phyloP scores from a whole-genome alignment of 306 rosid species.

The Pterocarpus santalinus region DNA sequence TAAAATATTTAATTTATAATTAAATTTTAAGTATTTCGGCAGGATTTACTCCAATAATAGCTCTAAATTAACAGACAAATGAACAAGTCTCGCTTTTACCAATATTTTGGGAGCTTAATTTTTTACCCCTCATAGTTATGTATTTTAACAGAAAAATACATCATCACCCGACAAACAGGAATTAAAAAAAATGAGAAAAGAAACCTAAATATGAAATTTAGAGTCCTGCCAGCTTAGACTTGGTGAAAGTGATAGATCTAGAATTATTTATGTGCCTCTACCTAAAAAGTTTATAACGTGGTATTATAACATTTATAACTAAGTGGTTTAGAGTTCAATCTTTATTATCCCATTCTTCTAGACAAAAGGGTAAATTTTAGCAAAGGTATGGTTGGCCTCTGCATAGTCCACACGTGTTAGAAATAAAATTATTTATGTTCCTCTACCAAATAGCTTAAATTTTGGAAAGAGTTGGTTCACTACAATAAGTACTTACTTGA shows the following conservation, averaged over 20 bases:
- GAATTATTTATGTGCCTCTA: no score
- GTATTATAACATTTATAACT: neutral
- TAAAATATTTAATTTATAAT: neutral
- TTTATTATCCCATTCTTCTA: neutral
- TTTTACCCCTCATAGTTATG: no score
- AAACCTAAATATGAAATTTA: neutral
- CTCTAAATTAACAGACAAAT: neutral
- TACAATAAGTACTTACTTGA: constrained; percentile 67
- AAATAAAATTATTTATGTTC: no score
- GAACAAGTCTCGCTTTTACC: neutral
- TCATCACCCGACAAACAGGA: neutral
- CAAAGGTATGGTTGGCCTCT: neutral
- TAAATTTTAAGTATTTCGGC: neutral
- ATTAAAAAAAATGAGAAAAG: neutral
- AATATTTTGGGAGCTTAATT: no score
- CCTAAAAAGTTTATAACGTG: no score
- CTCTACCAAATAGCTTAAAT: no score
- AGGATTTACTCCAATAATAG: neutral
- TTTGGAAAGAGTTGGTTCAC: neutral
- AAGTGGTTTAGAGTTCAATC: neutral
- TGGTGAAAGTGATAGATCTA: no score
- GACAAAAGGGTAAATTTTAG: neutral
- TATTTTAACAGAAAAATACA: no score
- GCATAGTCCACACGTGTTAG: no score
- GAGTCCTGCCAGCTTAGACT: constrained; percentile 12